Conservation (phyloP, 805 yeast genomes). For the Clavispora phyllophila region DNA sequence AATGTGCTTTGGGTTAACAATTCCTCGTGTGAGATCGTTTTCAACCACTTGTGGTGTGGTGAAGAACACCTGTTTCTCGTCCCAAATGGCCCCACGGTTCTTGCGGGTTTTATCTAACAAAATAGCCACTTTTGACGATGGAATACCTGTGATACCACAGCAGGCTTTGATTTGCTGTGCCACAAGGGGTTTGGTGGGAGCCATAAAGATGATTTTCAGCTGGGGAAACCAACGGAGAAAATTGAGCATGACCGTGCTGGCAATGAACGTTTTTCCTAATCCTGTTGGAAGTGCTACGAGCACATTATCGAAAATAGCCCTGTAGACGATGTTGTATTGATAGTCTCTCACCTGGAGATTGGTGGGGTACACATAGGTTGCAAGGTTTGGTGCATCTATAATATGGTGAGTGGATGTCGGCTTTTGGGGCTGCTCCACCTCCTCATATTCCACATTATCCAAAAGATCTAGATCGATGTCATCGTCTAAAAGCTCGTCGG, state of each 20-base stretch:
- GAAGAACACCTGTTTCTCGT: conserved; percentile 70
- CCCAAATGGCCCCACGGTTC: conserved; percentile 78
- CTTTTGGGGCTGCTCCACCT: not conserved
- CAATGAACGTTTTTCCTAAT: conserved; percentile 93
- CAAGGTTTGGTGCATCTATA: conserved; percentile 6
- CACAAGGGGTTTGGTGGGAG: conserved; percentile 94
- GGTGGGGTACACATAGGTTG: conserved; percentile 75
- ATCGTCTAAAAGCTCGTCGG: conserved; percentile 12
- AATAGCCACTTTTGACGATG: conserved; percentile 72
- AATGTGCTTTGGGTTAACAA: conserved; percentile 68
- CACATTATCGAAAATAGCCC: conserved; percentile 66
- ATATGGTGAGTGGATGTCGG: conserved; percentile 6
- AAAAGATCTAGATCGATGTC: conserved; percentile 11
- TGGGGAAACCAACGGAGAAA: conserved; percentile 78
- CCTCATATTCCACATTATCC: not conserved
- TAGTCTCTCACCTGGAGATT: conserved; percentile 83
- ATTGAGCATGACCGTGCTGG: conserved; percentile 89
- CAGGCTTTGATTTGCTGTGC: conserved; percentile 96
- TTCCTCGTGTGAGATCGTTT: conserved; percentile 75
- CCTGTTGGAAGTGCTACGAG: conserved; percentile 96
- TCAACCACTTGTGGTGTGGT: conserved; percentile 96
- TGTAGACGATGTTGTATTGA: conserved; percentile 73
- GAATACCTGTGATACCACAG: conserved; percentile 78
- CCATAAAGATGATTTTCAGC: conserved; percentile 86
- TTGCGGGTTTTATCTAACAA: conserved; percentile 53